Conservation (phyloP, 495 filamentous ascomycete genomes). For the Evernia prunastri region DNA sequence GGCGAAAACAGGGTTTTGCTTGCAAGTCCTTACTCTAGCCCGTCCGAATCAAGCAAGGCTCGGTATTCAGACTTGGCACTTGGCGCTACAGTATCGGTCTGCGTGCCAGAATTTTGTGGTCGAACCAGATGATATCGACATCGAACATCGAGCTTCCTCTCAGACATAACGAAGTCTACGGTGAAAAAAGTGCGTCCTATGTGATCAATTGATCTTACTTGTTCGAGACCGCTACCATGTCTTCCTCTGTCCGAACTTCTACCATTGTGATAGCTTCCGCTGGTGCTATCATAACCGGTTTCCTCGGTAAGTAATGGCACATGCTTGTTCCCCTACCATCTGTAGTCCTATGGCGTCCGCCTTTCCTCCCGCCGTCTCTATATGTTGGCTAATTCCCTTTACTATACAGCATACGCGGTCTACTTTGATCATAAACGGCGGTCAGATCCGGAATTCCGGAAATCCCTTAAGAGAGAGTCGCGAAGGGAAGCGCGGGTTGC, state of each 20-base stretch:
- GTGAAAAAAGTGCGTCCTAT: neutral
- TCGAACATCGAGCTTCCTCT: neutral
- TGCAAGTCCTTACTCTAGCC: no score
- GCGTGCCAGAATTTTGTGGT: neutral
- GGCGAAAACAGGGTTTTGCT: no score
- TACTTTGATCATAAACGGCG: constrained; percentile 96
- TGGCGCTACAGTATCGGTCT: no score
- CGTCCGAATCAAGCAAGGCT: no score
- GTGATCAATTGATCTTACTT: neutral
- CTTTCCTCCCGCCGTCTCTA: neutral
- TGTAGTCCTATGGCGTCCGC: neutral
- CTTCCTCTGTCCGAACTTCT: constrained; percentile 47
- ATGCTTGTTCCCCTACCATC: neutral
- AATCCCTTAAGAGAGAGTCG: constrained; percentile 73
- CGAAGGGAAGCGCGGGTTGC: constrained; percentile 65
- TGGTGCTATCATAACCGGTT: constrained; percentile 66
- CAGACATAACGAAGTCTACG: neutral
- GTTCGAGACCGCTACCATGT: constrained; percentile 5
- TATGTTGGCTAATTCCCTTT: neutral
- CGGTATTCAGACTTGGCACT: no score
- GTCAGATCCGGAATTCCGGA: constrained; percentile 79
- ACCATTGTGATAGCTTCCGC: constrained; percentile 67
- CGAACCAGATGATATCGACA: neutral
- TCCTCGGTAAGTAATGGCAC: constrained; percentile 54
- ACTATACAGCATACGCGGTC: constrained; percentile 60